These are phyloP conservation scores for Noccaea bulbosa DNA, from an alignment of 345 rosid species.

Conservation along the genomic window DNA sequence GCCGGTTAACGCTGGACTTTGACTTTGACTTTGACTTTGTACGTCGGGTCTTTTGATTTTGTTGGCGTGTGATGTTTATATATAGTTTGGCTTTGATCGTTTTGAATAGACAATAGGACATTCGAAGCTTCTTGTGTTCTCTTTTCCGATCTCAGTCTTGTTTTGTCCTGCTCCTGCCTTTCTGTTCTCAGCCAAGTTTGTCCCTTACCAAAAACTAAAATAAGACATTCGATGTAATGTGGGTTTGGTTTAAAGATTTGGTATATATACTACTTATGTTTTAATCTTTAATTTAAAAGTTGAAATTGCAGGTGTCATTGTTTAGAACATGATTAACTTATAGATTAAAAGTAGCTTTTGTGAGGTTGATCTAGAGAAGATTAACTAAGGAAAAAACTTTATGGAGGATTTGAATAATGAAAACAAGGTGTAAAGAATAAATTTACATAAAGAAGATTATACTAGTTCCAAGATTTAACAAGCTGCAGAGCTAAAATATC, in stretches of 20 bases:
- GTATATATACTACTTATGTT: background rate
- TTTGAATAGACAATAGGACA: constrained; percentile 18
- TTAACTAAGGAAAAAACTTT: too few relatives aligned
- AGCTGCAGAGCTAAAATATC: too few relatives aligned
- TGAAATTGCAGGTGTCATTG: background rate
- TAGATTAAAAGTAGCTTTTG: background rate
- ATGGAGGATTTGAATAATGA: too few relatives aligned
- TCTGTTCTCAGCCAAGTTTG: too few relatives aligned
- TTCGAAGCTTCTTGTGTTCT: too few relatives aligned
- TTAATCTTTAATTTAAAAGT: background rate
- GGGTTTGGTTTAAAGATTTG: constrained; percentile 12
- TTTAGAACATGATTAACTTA: background rate
- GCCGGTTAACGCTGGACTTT: constrained; percentile 64
- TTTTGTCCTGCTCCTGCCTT: too few relatives aligned
- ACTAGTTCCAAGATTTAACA: too few relatives aligned
- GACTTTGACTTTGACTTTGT: constrained; percentile 30
- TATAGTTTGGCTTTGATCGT: constrained; percentile 9
- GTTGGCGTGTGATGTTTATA: constrained; percentile 34
- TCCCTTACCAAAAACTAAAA: too few relatives aligned
- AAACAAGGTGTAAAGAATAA: too few relatives aligned
- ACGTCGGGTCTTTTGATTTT: constrained; percentile 5
- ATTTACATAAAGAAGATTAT: too few relatives aligned
- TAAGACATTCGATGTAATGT: background rate
- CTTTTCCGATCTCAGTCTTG: too few relatives aligned
- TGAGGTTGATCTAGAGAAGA: background rate